These are phyloP conservation scores for Yamadazyma philogaea DNA, from an alignment of 805 yeast genomes.

Conservation along the genomic window DNA sequence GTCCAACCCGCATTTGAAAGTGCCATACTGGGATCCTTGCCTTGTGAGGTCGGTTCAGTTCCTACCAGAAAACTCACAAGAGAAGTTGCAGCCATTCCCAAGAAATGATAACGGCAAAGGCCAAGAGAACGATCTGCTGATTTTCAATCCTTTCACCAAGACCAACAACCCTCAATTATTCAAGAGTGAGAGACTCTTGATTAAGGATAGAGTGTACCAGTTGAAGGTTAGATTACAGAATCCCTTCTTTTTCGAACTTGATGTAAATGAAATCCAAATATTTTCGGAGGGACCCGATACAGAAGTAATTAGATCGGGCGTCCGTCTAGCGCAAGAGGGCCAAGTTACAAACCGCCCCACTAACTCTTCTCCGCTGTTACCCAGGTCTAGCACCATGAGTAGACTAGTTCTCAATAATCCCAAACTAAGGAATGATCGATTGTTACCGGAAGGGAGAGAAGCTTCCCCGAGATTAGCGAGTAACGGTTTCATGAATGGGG, in stretches of 20 bases:
- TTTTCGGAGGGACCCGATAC: slow-evolving; percentile 20
- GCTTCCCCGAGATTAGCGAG: slow-evolving; percentile 1
- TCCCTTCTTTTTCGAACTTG: slow-evolving; percentile 75
- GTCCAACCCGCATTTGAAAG: slow-evolving; percentile 21
- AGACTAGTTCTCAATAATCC: slow-evolving; percentile 11
- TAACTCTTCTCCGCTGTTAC: slow-evolving; percentile 2
- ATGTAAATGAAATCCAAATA: slow-evolving; percentile 48
- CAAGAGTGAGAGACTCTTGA: slow-evolving; percentile 35
- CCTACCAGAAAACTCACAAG: slow-evolving; percentile 20
- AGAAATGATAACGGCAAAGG: slow-evolving; percentile 14
- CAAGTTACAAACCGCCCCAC: neutral
- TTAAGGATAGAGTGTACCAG: slow-evolving; percentile 53
- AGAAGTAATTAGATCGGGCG: slow-evolving; percentile 24
- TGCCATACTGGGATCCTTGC: slow-evolving; percentile 71
- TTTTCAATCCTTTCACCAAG: slow-evolving; percentile 52
- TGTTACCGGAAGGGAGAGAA: neutral
- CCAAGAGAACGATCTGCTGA: slow-evolving; percentile 12
- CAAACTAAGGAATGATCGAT: slow-evolving; percentile 7
- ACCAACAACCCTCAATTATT: slow-evolving; percentile 33
- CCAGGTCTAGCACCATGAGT: slow-evolving; percentile 5
- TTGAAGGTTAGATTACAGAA: slow-evolving; percentile 62
- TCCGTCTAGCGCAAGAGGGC: neutral
- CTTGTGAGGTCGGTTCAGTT: slow-evolving; percentile 52
- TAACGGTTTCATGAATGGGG: neutral
- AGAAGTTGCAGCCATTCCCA: slow-evolving; percentile 42